phyloP scores from a whole-genome alignment of 352 stramenopile genomes.

The Phytophthora boehmeriae region DNA sequence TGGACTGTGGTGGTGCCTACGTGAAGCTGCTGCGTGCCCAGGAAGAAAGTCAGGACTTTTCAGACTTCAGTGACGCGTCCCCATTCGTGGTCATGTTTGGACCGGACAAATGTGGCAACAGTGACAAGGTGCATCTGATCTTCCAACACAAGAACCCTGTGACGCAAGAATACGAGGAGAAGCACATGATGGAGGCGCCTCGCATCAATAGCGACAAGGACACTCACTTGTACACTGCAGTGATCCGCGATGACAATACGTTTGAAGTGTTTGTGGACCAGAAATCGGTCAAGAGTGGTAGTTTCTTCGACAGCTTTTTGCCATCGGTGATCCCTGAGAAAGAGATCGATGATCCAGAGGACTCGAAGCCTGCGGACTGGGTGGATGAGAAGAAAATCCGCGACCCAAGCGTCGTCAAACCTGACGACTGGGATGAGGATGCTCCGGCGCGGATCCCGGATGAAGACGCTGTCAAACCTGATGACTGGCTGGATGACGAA shows the following conservation, averaged over 20 bases:
- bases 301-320: slow-evolving; percentile 81
- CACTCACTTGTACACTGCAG: slow-evolving; percentile 93
- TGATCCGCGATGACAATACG: slow-evolving; percentile 90
- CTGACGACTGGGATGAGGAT: slow-evolving; percentile 94
- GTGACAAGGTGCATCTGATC: slow-evolving; percentile 96
- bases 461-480: slow-evolving; percentile 84
- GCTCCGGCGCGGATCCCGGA: slow-evolving; percentile 88
- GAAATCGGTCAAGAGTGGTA: slow-evolving; percentile 82
- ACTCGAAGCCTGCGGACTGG: slow-evolving; percentile 94
- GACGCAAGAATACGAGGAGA: slow-evolving; percentile 93
- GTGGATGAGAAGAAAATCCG: slow-evolving; percentile 90
- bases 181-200: slow-evolving; percentile 89
- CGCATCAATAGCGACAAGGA: slow-evolving; percentile 82
- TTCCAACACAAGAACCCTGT: slow-evolving; percentile 94
- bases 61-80: slow-evolving; percentile 80
- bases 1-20: slow-evolving; percentile 93
- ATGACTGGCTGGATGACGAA: slow-evolving; percentile 91
- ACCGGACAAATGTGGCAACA: slow-evolving; percentile 93
- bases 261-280: slow-evolving; percentile 94
- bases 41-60: slow-evolving; percentile 48
- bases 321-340: slow-evolving; percentile 88
- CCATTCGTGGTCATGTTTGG: slow-evolving; percentile 97
- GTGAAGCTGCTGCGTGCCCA: slow-evolving; percentile 91
- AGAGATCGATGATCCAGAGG: slow-evolving; percentile 92
- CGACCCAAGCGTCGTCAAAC: slow-evolving; percentile 88